Conservation (phyloP, 495 filamentous ascomycete genomes). For the Lineolata rhizophorae region DNA sequence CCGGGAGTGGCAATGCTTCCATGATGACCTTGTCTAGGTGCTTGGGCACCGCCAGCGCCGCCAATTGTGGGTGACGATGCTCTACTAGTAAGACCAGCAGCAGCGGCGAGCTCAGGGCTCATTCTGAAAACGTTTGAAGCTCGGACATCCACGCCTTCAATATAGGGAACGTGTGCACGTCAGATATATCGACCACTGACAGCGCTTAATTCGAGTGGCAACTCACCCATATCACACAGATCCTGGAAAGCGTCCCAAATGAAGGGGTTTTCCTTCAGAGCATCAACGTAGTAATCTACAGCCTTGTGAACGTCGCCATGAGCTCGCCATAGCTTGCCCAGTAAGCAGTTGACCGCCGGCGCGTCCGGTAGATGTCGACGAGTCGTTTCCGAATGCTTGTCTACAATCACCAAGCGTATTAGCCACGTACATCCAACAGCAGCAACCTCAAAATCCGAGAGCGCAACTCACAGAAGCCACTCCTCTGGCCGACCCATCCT, state of each 20-base stretch:
- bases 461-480: neutral
- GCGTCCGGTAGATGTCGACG: slow-evolving; percentile 50
- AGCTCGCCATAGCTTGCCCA: slow-evolving; percentile 70
- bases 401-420: slow-evolving; percentile 19
- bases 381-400: slow-evolving; percentile 37
- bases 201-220: too few relatives aligned
- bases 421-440: neutral
- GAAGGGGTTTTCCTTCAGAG: slow-evolving; percentile 79
- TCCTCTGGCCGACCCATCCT: neutral
- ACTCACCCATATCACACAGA: slow-evolving; percentile 33
- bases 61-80: too few relatives aligned
- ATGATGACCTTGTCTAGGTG: too few relatives aligned
- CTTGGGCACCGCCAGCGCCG: too few relatives aligned
- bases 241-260: slow-evolving; percentile 93
- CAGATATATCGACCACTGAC: too few relatives aligned
- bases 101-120: too few relatives aligned
- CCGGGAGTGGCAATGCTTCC: slow-evolving; percentile 15
- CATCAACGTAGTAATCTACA: slow-evolving; percentile 62
- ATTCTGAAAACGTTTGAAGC: slow-evolving; percentile 72
- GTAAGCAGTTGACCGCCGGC: slow-evolving; percentile 53
- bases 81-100: too few relatives aligned
- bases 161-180: neutral
- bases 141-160: slow-evolving; percentile 22
- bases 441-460: too few relatives aligned
- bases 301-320: slow-evolving; percentile 65